Evolutionary conservation across 1,139 yeast genomes (phyloP), one percentile per base, ranked within the genome.

Genomic region (Blastobotrys buckinghamii): DNA sequence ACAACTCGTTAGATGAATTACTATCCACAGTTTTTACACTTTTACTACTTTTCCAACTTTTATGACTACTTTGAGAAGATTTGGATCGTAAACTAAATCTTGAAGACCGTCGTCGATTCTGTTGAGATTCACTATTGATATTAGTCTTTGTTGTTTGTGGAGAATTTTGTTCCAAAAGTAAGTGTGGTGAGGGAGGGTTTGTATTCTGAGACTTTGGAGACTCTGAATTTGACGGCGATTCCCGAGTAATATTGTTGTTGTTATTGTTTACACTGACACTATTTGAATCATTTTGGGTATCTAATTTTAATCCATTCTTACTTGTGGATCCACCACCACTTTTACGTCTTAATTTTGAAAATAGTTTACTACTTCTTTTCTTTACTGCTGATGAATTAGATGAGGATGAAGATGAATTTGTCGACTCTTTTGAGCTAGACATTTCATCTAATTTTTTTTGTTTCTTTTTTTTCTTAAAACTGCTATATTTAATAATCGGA

Each of bases 61-160:
- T 41, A 8, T 32, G 32, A 22, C 45, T 42, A 22, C 30, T 20
- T 30, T 16, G 17, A 13, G 45, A 42, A n/a, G 45, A 42, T 36
- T 35, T 34, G 12, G 45, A 35, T 8, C 35, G 39, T 26, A 42
- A 16, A 16, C 40, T 35, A 15, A 36, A 42, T 13, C 20, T n/a
- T 42, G 44, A 20, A 3, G 27, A 30, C 4, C 7, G 3, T 34
- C 22, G 20, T 2, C 17, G 2, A 7, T 13, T 17, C 15, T 42
- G 26, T 26, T 8, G 32, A 17, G 44, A 33, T 2, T 22, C 24
- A 22, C 6, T 22, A 22, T 12, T 29, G 17, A 7, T n/a, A 26
- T 26, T 26, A 7, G 22, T 12, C 3, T 17, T 16, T 13, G 17
- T 29, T 6, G 42, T 5, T 8, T 24, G 4, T 17, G 9, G 24